phyloP scores from a whole-genome alignment of 805 yeast species.

The Yarrowia sp. region DNA sequence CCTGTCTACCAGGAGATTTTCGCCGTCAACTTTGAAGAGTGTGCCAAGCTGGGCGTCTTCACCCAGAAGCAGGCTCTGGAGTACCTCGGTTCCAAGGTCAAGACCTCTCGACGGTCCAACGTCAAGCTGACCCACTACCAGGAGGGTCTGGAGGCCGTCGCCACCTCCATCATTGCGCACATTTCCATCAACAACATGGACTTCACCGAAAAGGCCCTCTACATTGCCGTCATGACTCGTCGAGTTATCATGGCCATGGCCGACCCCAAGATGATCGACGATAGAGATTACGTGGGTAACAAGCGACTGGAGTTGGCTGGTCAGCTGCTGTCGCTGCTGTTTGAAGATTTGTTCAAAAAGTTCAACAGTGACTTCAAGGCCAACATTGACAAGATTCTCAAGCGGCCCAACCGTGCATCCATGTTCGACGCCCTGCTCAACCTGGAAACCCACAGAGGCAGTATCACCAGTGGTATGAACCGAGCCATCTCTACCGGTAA shows the following conservation, averaged over 20 bases:
- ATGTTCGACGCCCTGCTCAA: slow-evolving; percentile 92
- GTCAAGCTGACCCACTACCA: slow-evolving; percentile 78
- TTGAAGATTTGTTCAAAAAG: slow-evolving; percentile 95
- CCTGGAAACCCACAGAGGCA: slow-evolving; percentile 86
- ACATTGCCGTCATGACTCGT: slow-evolving; percentile 94
- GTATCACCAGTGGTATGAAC: slow-evolving; percentile 89
- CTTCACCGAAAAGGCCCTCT: slow-evolving; percentile 90
- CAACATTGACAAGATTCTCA: slow-evolving; percentile 87
- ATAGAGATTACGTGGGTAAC: slow-evolving; percentile 97
- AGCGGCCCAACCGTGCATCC: slow-evolving; percentile 89
- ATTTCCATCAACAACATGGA: slow-evolving; percentile 79
- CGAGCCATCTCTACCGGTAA: slow-evolving; percentile 98
- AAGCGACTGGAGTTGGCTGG: slow-evolving; percentile 97
- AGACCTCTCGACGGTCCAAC: slow-evolving; percentile 83
- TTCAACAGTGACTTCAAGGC: slow-evolving; percentile 94
- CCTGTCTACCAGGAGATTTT: slow-evolving; percentile 87
- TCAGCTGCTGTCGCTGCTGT: slow-evolving; percentile 88
- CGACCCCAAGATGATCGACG: slow-evolving; percentile 94
- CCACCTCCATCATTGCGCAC: slow-evolving; percentile 95
- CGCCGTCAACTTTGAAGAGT: slow-evolving; percentile 91
- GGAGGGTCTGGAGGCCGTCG: slow-evolving; percentile 89
- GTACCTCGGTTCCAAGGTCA: slow-evolving; percentile 86
- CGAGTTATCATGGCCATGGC: slow-evolving; percentile 94
- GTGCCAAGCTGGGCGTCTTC: slow-evolving; percentile 76
- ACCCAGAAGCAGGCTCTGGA: slow-evolving; percentile 94